Evolutionary conservation across 108 stramenopile genomes (phyloP).

Genomic region (Discostella stelligeroides): DNA sequence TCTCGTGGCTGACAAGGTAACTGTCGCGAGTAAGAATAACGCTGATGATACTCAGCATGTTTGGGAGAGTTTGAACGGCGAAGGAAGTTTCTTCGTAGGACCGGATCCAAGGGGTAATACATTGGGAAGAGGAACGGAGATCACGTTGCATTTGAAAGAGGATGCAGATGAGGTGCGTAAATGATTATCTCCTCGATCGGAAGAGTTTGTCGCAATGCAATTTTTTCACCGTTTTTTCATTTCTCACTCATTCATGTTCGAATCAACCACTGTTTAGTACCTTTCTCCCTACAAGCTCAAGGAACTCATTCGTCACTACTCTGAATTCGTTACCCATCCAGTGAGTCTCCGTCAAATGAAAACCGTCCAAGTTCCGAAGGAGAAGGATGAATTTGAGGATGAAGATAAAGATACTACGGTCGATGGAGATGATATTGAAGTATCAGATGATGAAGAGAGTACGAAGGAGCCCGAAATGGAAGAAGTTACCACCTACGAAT

Average conservation of each 20-base stretch:
- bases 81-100: constrained; percentile 87
- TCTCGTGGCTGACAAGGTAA: constrained; percentile 90
- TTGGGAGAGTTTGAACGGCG: constrained; percentile 96
- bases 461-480: constrained; percentile 81
- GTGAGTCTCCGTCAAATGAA: constrained; percentile 86
- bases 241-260: not conserved
- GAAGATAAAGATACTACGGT: constrained; percentile 53
- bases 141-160: constrained; percentile 98
- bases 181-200: not conserved
- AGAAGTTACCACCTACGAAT: constrained; percentile 84
- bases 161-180: constrained; percentile 71
- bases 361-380: constrained; percentile 78
- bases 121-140: constrained; percentile 98
- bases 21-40: constrained; percentile 95
- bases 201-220: not conserved
- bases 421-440: constrained; percentile 33
- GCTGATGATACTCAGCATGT: constrained; percentile 89
- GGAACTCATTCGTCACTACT: constrained; percentile 92
- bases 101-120: constrained; percentile 96
- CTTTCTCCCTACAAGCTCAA: constrained; percentile 76
- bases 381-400: constrained; percentile 79
- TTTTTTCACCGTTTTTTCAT: not conserved
- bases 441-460: constrained; percentile 38
- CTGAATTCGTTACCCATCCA: constrained; percentile 99
- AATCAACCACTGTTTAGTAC: constrained; percentile 43